Evolutionary conservation across 352 stramenopile species (phyloP).

Genomic region (Thraustotheca clavata): DNA sequence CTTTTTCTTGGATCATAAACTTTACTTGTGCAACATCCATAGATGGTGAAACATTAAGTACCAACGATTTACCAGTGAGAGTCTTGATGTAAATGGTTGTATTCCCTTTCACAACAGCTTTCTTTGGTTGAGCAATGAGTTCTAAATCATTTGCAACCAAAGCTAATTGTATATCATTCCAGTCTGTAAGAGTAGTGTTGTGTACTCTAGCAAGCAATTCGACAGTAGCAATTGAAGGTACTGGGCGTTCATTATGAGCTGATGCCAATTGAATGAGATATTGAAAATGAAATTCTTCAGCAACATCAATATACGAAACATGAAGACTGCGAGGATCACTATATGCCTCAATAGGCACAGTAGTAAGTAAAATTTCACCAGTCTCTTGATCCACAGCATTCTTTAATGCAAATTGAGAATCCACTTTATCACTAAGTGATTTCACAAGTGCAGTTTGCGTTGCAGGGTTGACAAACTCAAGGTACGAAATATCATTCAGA

Average conservation of each 20-base stretch:
- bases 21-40: constrained; percentile 63
- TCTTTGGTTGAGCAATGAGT: neutral
- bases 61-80: constrained; percentile 77
- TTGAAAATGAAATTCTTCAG: constrained; percentile 2
- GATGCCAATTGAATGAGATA: constrained; percentile 8
- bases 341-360: neutral
- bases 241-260: constrained; percentile 2
- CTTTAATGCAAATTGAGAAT: neutral
- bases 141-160: constrained; percentile 1
- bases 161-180: neutral
- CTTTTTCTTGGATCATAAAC: constrained; percentile 65
- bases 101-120: neutral
- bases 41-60: constrained; percentile 66
- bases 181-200: neutral
- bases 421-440: neutral
- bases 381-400: neutral
- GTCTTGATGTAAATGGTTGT: constrained; percentile 74
- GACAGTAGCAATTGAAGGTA: constrained; percentile 1
- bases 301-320: constrained; percentile 4
- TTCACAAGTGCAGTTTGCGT: neutral
- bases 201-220: neutral
- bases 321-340: neutral
- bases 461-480: neutral
- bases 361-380: neutral
- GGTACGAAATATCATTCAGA: neutral